Conservation (phyloP, 495 filamentous ascomycete species). For the Durotheca rogersii region DNA sequence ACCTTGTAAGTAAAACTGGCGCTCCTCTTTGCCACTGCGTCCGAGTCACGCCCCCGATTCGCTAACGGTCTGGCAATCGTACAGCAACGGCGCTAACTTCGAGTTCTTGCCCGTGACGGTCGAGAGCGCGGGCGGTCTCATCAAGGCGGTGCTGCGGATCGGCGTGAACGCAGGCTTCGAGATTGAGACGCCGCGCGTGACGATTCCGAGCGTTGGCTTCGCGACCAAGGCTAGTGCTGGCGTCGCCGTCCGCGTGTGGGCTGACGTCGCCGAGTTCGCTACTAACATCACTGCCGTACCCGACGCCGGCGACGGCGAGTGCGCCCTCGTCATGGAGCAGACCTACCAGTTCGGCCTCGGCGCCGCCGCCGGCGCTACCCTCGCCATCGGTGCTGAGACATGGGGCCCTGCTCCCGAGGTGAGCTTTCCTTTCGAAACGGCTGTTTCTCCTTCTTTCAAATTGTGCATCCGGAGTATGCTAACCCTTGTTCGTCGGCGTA, state of each 20-base stretch:
- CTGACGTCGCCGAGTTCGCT: conserved; percentile 54
- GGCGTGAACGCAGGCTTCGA: conserved; percentile 48
- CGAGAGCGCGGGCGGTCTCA: conserved; percentile 39
- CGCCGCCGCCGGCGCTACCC: conserved; percentile 52
- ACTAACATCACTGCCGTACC: conserved; percentile 47
- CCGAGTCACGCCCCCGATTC: background rate
- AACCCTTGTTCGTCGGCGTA: too few relatives aligned
- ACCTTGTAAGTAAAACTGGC: conserved; percentile 41
- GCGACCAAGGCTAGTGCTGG: conserved; percentile 39
- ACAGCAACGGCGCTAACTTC: conserved; percentile 53
- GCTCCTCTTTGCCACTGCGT: background rate
- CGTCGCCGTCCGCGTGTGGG: conserved; percentile 49
- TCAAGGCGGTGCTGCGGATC: conserved; percentile 49
- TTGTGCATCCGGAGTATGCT: too few relatives aligned
- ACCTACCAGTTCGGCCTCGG: conserved; percentile 52
- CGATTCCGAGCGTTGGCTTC: conserved; percentile 4
- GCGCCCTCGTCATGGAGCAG: conserved; percentile 46
- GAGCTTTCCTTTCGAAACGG: too few relatives aligned
- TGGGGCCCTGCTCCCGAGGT: conserved; percentile 50
- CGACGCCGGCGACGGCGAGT: conserved; percentile 38
- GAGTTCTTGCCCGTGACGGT: conserved; percentile 59
- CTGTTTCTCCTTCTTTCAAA: too few relatives aligned
- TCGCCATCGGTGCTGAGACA: conserved; percentile 42
- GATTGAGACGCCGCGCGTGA: conserved; percentile 21
- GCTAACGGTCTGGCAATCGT: conserved; percentile 4